Percentiles rank a stretch among this genome's conserved stretches.
Evolutionary conservation across 2,329 filamentous ascomycete species (phyloP).

Genomic region (Trichoderma afroharzianum): DNA sequence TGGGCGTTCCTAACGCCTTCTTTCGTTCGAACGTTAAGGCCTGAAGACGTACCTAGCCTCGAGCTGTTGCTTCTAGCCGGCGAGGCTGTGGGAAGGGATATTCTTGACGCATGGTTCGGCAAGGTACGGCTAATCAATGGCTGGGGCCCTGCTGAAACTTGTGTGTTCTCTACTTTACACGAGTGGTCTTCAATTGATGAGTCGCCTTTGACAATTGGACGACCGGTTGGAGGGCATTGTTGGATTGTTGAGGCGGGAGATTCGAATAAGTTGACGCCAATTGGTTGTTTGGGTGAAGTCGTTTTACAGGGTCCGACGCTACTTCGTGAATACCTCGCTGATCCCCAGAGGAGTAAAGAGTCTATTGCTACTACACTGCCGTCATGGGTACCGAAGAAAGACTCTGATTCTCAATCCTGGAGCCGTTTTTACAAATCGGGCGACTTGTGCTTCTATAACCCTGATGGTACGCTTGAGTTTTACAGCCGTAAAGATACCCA

Average conservation of each 20-base stretch:
- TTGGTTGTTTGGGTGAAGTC: constrained; percentile 14
- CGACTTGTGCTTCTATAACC: constrained; percentile 42
- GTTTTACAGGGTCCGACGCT: constrained; percentile 11
- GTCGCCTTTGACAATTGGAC: not conserved
- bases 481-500: constrained; percentile 54
- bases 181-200: not conserved
- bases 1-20: constrained; percentile 15
- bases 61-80: constrained; percentile 41
- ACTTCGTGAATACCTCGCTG: constrained; percentile 9
- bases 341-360: constrained; percentile 3
- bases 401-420: constrained; percentile 16
- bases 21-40: constrained; percentile 32
- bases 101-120: constrained; percentile 8
- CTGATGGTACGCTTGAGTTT: constrained; percentile 39
- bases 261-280: not conserved
- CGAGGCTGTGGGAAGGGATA: constrained; percentile 12
- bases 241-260: not conserved
- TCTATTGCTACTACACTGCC: not conserved
- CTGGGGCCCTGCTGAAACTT: constrained; percentile 18
- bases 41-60: constrained; percentile 40
- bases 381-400: not conserved
- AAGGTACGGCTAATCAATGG: constrained; percentile 16
- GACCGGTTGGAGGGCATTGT: constrained; percentile 9
- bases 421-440: constrained; percentile 42
- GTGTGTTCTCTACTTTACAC: constrained; percentile 12